Base-by-base conservation (phyloP, 1,284 basidiomycete species). In the Boletus holoroseus region DNA sequence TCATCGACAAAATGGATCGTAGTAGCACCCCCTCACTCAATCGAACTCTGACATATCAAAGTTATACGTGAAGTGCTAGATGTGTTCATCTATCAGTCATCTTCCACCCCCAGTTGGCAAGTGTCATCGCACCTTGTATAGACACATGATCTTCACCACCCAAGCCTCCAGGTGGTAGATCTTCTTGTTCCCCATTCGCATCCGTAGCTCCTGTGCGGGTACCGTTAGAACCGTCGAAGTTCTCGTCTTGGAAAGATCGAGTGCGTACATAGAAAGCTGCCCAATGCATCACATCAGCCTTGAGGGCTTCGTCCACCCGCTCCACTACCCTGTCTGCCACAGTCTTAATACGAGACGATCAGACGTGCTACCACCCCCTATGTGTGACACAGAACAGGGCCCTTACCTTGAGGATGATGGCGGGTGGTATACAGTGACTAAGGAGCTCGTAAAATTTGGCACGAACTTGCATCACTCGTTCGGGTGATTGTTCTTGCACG, bases 361-460 rank as follows among this genome's bases (percentile, higher is more conserved):
- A 62, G 55, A 43, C 27, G 3, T 32, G 31, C 5, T 2, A 18
- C 22, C 13, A 35, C 20, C 37, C 4, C 15, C 12, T 24, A 3
- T 16, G 12, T 8, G 16, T 38, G 24, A 38, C 35, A 50, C 1
- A 24, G 28, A 38, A 44, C 9, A 22, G 18, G 27, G 13, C 34
- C 51, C 73, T 49, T 48, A 93, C 93, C 79, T 95, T 93, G 41
- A 97, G 69, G 41, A 97, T 83, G 37, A 94, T 73, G 0, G 89
- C 88, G 2, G 96, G 88, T n/a, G 96, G 96, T 68, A 99, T 97
- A 67, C 95, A 98, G 67, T 99, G 96, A 54, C 90, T 92, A 52
- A 99, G 76, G 42, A 99, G 76, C 71, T 99, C 96, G 68, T 99
- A 99, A 46, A 98, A 78, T 72, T 95, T 97, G 32, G 81, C 80